A percentile compares a stretch with the other conserved stretches of the same genome.
Evolutionary conservation across 2,329 filamentous ascomycete species (phyloP).

Genomic region (Grosmannia clavigera): DNA sequence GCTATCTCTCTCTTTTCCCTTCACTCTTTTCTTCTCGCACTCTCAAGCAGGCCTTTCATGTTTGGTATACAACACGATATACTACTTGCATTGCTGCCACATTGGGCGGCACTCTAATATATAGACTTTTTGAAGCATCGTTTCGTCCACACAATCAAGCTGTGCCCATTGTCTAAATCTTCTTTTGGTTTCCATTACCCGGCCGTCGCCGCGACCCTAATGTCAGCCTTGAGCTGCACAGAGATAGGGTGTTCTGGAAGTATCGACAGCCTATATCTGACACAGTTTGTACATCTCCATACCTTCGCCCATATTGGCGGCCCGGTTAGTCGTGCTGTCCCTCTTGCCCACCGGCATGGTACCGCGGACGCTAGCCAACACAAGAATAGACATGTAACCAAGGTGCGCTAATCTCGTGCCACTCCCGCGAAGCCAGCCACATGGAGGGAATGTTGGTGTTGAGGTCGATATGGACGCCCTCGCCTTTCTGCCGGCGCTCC

Average conservation of each 20-base stretch:
- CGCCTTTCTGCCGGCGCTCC: slow-evolving; percentile 59
- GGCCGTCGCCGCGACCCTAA: slow-evolving; percentile 3
- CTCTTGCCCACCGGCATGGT: slow-evolving; percentile 21
- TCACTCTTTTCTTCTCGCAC: neutral
- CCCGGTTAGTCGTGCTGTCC: slow-evolving; percentile 15
- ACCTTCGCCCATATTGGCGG: slow-evolving; percentile 12
- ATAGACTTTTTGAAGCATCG: neutral
- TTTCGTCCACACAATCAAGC: neutral
- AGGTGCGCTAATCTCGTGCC: slow-evolving; percentile 18
- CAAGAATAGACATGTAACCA: slow-evolving; percentile 21
- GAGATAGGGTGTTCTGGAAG: slow-evolving; percentile 8
- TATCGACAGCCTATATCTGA: slow-evolving; percentile 13
- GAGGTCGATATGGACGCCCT: slow-evolving; percentile 58
- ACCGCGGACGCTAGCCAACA: slow-evolving; percentile 19
- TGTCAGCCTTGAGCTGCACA: slow-evolving; percentile 9
- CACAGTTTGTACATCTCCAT: slow-evolving; percentile 15
- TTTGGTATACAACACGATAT: neutral
- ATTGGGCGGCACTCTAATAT: neutral
- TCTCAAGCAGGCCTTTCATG: neutral
- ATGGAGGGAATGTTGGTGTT: slow-evolving; percentile 45
- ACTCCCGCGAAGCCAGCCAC: slow-evolving; percentile 27
- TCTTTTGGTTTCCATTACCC: slow-evolving; percentile 1
- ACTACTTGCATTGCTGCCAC: neutral
- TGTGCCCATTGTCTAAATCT: neutral
- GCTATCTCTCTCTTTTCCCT: neutral